phyloP scores from a whole-genome alignment of 148 eudicot genomes.

The Amaranthus hypochondriacus region DNA sequence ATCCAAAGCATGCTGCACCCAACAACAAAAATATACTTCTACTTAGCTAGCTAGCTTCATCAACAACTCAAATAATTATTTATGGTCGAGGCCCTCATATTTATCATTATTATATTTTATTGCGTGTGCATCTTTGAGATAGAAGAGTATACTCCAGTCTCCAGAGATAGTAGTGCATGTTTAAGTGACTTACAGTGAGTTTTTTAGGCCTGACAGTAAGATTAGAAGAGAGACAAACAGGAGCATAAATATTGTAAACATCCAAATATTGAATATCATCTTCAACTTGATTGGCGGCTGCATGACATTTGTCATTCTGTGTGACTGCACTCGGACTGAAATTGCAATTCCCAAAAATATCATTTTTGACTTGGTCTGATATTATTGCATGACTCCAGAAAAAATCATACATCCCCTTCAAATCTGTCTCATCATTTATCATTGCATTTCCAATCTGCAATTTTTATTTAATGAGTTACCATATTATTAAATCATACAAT shows the following conservation, averaged over 20 bases:
- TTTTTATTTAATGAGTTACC: neutral
- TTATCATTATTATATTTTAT: neutral
- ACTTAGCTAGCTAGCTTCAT: too few relatives aligned
- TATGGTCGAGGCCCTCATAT: too few relatives aligned
- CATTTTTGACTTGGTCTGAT: slow-evolving; percentile 36
- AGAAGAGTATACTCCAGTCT: too few relatives aligned
- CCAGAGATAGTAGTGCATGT: too few relatives aligned
- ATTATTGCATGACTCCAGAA: slow-evolving; percentile 58
- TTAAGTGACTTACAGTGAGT: slow-evolving; percentile 36
- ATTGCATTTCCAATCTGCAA: slow-evolving; percentile 84
- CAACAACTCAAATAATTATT: too few relatives aligned
- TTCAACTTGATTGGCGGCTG: slow-evolving; percentile 26
- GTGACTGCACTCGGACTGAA: slow-evolving; percentile 31
- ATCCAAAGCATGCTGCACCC: slow-evolving; percentile 44
- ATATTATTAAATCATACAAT: too few relatives aligned
- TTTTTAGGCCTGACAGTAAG: slow-evolving; percentile 51
- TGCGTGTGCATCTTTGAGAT: too few relatives aligned
- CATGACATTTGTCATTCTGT: slow-evolving; percentile 25
- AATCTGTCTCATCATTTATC: slow-evolving; percentile 59
- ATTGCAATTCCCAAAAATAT: slow-evolving; percentile 38
- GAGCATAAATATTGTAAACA: slow-evolving; percentile 69
- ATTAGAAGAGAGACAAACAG: slow-evolving; percentile 37
- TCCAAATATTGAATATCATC: slow-evolving; percentile 26
- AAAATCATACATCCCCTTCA: slow-evolving; percentile 55
- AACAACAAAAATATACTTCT: neutral